These are phyloP conservation scores for Aspergillus spinulosporus DNA, from an alignment of 2,329 filamentous ascomycete genomes.

Conservation along the genomic window DNA sequence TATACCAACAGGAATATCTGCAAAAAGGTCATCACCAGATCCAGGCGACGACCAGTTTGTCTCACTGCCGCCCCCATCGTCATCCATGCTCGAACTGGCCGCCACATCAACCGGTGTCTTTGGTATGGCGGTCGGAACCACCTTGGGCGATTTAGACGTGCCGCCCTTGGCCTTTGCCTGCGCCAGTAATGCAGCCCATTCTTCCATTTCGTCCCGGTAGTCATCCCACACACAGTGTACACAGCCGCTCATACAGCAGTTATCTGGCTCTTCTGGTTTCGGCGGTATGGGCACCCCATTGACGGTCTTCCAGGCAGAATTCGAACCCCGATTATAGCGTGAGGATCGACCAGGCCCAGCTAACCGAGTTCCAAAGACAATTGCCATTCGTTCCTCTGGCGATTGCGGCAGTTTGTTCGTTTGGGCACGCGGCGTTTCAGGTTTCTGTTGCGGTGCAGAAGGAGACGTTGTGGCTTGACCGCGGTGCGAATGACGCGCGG, in stretches of 20 bases:
- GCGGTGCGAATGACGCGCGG: conserved; percentile 29
- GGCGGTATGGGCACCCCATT: conserved; percentile 83
- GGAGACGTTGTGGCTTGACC: conserved; percentile 23
- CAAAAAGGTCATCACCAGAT: conserved; percentile 65
- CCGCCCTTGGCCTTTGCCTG: conserved; percentile 56
- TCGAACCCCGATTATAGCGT: conserved; percentile 54
- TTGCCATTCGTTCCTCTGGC: conserved; percentile 55
- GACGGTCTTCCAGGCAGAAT: conserved; percentile 60
- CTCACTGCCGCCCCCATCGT: conserved; percentile 75
- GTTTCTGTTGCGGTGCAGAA: conserved; percentile 15
- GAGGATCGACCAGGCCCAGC: conserved; percentile 69
- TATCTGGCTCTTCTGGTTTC: conserved; percentile 84
- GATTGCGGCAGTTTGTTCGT: conserved; percentile 27
- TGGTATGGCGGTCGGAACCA: conserved; percentile 34
- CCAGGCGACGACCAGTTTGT: conserved; percentile 60
- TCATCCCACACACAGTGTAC: conserved; percentile 97
- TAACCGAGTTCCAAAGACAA: conserved; percentile 80
- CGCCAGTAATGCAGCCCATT: conserved; percentile 69
- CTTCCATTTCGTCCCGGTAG: conserved; percentile 88
- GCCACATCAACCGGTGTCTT: conserved; percentile 50
- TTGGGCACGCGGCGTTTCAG: conserved; percentile 21
- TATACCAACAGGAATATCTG: conserved; percentile 84
- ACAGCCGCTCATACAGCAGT: conserved; percentile 99
- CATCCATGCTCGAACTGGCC: conserved; percentile 67
- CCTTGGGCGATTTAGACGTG: conserved; percentile 22